These are phyloP conservation scores for Candida piceae DNA, from an alignment of 805 yeast genomes.

Conservation along the genomic window DNA sequence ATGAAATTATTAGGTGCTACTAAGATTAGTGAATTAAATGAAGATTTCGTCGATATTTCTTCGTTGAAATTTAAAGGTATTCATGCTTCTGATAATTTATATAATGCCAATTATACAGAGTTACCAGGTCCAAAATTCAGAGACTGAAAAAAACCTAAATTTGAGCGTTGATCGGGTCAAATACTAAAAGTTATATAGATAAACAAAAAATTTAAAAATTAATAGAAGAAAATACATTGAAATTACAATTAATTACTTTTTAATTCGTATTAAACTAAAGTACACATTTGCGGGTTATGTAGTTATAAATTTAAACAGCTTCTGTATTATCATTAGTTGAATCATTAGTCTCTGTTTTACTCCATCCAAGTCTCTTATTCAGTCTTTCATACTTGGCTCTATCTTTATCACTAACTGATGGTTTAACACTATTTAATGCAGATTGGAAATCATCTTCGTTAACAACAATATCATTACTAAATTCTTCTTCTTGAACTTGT, in stretches of 20 bases:
- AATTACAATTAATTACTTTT: too few relatives aligned
- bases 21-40: conserved; percentile 39
- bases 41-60: conserved; percentile 34
- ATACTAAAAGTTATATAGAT: too few relatives aligned
- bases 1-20: conserved; percentile 65
- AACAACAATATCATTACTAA: conserved; percentile 40
- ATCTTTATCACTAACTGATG: conserved; percentile 87
- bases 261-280: too few relatives aligned
- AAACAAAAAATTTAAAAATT: too few relatives aligned
- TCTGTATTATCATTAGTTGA: conserved; percentile 1
- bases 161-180: too few relatives aligned
- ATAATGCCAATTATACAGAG: conserved; percentile 50
- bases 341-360: conserved; percentile 24
- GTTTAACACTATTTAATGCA: conserved; percentile 75
- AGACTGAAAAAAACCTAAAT: too few relatives aligned
- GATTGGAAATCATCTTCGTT: conserved; percentile 57
- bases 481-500: conserved; percentile 18
- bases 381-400: conserved; percentile 69
- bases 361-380: conserved; percentile 75
- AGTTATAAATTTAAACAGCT: background rate
- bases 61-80: conserved; percentile 28
- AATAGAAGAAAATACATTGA: too few relatives aligned
- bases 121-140: conserved; percentile 31
- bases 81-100: conserved; percentile 47
- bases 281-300: too few relatives aligned